Evolutionary conservation across 2,329 filamentous ascomycete species (phyloP).

Genomic region (Fusarium liriodendri): DNA sequence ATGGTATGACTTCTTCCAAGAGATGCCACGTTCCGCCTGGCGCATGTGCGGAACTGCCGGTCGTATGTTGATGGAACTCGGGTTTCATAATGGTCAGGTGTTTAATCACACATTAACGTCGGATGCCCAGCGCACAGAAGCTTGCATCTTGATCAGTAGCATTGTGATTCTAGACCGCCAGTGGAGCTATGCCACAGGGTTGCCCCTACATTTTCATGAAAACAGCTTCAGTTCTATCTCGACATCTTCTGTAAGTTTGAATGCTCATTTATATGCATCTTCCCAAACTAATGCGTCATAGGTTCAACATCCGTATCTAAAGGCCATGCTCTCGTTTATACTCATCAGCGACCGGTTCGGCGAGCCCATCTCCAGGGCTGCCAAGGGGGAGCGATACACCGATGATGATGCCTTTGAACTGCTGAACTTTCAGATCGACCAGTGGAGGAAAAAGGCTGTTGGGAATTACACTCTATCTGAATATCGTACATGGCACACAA

Average conservation of each 20-base stretch:
- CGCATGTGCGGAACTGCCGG: conserved; percentile 44
- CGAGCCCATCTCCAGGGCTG: conserved; percentile 18
- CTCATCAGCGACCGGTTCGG: conserved; percentile 28
- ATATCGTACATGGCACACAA: conserved; percentile 14
- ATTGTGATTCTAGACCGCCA: conserved; percentile 19
- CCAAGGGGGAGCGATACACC: conserved; percentile 29
- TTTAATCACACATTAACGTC: conserved; percentile 28
- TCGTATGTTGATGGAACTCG: conserved; percentile 43
- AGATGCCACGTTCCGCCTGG: conserved; percentile 38
- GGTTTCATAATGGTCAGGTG: conserved; percentile 42
- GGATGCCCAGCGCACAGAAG: conserved; percentile 13
- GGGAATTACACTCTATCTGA: conserved; percentile 18
- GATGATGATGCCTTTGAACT: conserved; percentile 45
- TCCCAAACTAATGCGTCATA: fast-evolving
- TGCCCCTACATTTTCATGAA: conserved; percentile 25
- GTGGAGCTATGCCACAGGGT: conserved; percentile 29
- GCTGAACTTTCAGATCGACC: conserved; percentile 45
- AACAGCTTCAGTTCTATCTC: conserved; percentile 28
- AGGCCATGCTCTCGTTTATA: conserved; percentile 30
- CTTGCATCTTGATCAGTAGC: conserved; percentile 17
- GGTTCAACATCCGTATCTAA: conserved; percentile 25
- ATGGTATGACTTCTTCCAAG: conserved; percentile 42
- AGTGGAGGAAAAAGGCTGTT: conserved; percentile 42
- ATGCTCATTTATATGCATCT: fast-evolving
- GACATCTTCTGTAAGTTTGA: conserved; percentile 9